Base-by-base conservation (phyloP, 2,329 filamentous ascomycete species). In the Metarhizium album region DNA sequence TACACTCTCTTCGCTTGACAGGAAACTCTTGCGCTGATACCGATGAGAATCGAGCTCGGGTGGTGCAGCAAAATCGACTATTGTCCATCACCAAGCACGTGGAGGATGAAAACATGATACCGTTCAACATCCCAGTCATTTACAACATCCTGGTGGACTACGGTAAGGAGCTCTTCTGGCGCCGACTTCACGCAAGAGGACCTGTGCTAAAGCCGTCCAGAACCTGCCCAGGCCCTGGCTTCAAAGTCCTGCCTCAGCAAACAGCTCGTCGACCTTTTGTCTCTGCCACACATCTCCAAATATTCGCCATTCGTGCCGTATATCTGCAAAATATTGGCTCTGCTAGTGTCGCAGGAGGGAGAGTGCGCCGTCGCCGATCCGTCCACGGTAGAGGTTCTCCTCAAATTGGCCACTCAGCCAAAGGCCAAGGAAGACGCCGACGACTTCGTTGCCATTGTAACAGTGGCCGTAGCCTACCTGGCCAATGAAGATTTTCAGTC, bases 81-180 rank as follows among this genome's bases (percentile, higher is more conserved):
- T 58, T 65, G 3, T 63, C 67, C 31, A 68, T 84, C 50, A 72
- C 79, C 31, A 57, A 64, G 2, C 68, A 78, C 35, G 63, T 83
- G 8, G 56, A 65, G 14, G 63, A 78, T 37, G 71, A 78, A 46
- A 62, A 65, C 0, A 56, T 82, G 18, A 63, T 80, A 7, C 63
- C 70, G 0, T 78, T 79, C 59, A 70, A 72, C 35, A 73, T 83
- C 40, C 77, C 79, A 0, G 81, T 83, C 7, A 64, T 84, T 3
- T 82, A 76, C 63, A 84, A 84, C 58, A 71, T 82, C 46, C 74
- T 79, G 50, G 73, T 83, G 14, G 81, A 84, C 60, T 83, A 82
- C 59, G 78, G 80, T 83, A 61, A 65, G 71, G 23, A 43, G 3
- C 3, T 14, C 33, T 43, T 37, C 3, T 27, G 5, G 7, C 18